Percentiles rank a stretch among this genome's conserved stretches.
phyloP scores from a whole-genome alignment of 1,139 yeast genomes.

The Magnusiomyces suaveolens region DNA sequence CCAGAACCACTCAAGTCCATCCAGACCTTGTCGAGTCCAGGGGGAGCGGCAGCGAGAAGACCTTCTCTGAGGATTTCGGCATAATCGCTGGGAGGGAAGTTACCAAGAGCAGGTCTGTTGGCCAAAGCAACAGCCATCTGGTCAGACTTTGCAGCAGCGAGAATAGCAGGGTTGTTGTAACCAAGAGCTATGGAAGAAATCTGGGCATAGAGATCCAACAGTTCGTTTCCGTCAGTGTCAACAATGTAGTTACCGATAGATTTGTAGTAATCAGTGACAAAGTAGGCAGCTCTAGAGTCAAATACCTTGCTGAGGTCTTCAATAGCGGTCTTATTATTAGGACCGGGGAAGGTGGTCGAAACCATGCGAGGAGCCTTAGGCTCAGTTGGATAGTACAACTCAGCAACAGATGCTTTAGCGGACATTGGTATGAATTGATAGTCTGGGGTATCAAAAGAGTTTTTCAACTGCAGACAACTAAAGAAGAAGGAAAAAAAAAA shows the following conservation, averaged over 20 bases:
- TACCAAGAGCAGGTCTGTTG: constrained; percentile 70
- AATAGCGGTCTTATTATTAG: constrained; percentile 41
- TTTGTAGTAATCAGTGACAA: constrained; percentile 58
- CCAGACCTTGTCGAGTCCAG: constrained; percentile 59
- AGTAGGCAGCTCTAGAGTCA: constrained; percentile 59
- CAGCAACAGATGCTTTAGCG: constrained; percentile 24
- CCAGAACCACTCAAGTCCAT: constrained; percentile 75
- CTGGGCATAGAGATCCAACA: constrained; percentile 66
- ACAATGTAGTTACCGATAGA: constrained; percentile 62
- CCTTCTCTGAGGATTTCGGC: constrained; percentile 49
- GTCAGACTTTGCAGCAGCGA: constrained; percentile 51
- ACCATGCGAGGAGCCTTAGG: constrained; percentile 48
- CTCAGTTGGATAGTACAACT: constrained; percentile 45
- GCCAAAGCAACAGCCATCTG: constrained; percentile 59
- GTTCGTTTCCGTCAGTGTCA: constrained; percentile 60
- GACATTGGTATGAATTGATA: no score
- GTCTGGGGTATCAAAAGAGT: no score
- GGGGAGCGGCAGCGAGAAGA: constrained; percentile 57
- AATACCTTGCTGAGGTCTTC: constrained; percentile 45
- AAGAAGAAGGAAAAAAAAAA: no score
- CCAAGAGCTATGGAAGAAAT: constrained; percentile 73
- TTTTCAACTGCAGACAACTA: no score
- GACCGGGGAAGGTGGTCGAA: constrained; percentile 52
- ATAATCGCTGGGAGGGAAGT: constrained; percentile 59
- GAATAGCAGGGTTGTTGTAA: constrained; percentile 64